Conservation (phyloP, 192 early-diverging fungal species). For the Chytriomyces sp. region DNA sequence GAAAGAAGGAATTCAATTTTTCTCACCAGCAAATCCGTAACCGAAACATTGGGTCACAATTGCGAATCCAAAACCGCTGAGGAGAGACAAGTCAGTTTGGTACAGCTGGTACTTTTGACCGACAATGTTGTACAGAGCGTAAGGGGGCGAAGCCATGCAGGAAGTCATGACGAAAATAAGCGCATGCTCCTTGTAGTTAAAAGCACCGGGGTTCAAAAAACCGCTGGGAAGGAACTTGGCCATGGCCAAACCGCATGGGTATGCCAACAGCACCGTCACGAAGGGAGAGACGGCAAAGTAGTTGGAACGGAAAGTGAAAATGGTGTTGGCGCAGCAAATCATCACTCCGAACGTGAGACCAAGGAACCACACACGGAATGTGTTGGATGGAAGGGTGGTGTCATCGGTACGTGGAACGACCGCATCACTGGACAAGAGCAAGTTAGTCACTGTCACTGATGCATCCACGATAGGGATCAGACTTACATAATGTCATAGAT, state of each 20-base stretch:
- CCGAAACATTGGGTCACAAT: constrained; percentile 58
- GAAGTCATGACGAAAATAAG: constrained; percentile 32
- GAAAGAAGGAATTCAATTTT: no score
- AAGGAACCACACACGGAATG: constrained; percentile 75
- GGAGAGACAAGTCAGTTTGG: background rate
- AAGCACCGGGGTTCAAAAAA: constrained; percentile 55
- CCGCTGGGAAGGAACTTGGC: constrained; percentile 40
- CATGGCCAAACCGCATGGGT: background rate
- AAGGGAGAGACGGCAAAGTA: background rate
- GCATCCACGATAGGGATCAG: background rate
- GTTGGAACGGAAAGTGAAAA: background rate
- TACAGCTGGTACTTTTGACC: constrained; percentile 14
- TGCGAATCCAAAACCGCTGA: constrained; percentile 45
- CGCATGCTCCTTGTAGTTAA: constrained; percentile 53
- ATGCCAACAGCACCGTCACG: background rate
- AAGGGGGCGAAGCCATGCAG: constrained; percentile 32
- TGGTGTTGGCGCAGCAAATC: constrained; percentile 56
- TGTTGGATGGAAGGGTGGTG: constrained; percentile 65
- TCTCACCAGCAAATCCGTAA: constrained; percentile 44
- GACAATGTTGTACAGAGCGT: background rate
- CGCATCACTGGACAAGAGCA: constrained; percentile 1
- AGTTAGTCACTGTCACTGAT: background rate
- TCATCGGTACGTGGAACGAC: constrained; percentile 74
- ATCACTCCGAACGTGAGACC: constrained; percentile 39
- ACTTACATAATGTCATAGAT: no score